These are phyloP conservation scores for Hibiscus trionum DNA, from an alignment of 345 rosid species.

Conservation along the genomic window DNA sequence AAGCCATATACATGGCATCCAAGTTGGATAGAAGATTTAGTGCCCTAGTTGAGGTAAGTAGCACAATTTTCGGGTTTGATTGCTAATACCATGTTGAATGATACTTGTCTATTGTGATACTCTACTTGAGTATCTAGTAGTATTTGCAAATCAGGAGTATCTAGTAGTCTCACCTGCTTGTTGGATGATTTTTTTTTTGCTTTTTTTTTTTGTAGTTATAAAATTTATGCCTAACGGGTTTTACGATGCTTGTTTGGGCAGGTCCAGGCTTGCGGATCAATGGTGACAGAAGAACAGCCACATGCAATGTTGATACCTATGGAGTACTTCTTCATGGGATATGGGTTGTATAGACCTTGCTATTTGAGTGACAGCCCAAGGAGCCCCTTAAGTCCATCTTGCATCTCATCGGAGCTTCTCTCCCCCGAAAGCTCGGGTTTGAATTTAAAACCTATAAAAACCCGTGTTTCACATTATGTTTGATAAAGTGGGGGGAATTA, in stretches of 20 bases:
- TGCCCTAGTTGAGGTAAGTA: constrained; percentile 82
- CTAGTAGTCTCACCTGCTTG: neutral
- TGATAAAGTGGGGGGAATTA: neutral
- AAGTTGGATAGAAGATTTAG: constrained; percentile 77
- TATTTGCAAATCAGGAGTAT: neutral
- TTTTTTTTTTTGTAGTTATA: neutral
- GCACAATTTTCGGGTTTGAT: neutral
- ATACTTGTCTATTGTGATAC: neutral
- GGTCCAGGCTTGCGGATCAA: constrained; percentile 98
- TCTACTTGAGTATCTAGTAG: neutral
- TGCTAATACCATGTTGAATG: neutral
- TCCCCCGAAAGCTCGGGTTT: constrained; percentile 98
- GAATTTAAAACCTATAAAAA: constrained; percentile 95
- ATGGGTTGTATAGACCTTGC: constrained; percentile 64
- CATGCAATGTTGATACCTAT: constrained; percentile 94
- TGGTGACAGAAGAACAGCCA: constrained; percentile 99
- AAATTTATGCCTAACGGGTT: neutral
- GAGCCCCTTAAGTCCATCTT: constrained; percentile 80
- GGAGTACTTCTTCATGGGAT: constrained; percentile 93
- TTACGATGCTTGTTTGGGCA: constrained; percentile 20
- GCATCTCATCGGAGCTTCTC: constrained; percentile 92
- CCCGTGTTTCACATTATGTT: constrained; percentile 35
- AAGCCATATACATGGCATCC: constrained; percentile 75
- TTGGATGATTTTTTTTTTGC: neutral
- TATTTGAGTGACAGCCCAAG: constrained; percentile 71